A percentile compares a stretch with the other conserved stretches of the same genome.
Conservation (phyloP, 371 early-diverging fungal species). For the Parasitella parasitica region DNA sequence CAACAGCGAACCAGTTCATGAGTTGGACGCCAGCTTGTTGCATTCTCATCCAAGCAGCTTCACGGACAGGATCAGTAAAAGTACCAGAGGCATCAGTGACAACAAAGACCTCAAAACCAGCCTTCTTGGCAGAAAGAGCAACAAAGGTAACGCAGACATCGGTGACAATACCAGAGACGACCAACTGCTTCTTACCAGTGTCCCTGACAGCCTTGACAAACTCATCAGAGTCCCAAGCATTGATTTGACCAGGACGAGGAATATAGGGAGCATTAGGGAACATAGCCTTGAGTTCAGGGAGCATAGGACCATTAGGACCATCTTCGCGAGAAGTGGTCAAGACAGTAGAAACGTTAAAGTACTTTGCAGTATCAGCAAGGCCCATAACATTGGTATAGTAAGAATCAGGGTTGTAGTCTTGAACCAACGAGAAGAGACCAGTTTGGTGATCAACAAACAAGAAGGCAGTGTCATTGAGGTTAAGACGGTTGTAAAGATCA, state of each 20-base stretch:
- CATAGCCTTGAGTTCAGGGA: constrained; percentile 17
- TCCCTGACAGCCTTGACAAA: constrained; percentile 20
- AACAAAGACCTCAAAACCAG: constrained; percentile 22
- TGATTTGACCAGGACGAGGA: constrained; percentile 25
- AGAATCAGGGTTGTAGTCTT: constrained; percentile 19
- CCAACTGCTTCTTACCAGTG: constrained; percentile 25
- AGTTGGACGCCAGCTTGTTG: constrained; percentile 18
- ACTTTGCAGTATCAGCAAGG: constrained; percentile 22
- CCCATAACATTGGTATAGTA: constrained; percentile 22
- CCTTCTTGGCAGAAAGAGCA: constrained; percentile 23
- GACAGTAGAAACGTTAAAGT: constrained; percentile 17
- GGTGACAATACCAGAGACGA: constrained; percentile 26
- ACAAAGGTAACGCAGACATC: constrained; percentile 26
- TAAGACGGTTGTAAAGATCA: constrained; percentile 17
- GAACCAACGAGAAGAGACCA: constrained; percentile 23
- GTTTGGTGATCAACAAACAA: constrained; percentile 31
- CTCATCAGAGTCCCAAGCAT: constrained; percentile 22
- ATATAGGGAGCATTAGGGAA: constrained; percentile 23
- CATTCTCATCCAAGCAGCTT: constrained; percentile 26
- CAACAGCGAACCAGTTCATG: constrained; percentile 20
- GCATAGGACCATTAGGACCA: constrained; percentile 24
- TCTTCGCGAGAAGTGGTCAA: constrained; percentile 24
- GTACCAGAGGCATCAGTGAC: constrained; percentile 25
- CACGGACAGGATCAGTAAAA: constrained; percentile 11
- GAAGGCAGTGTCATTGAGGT: constrained; percentile 19